A percentile compares a stretch with the other conserved stretches of the same genome.
Conservation (phyloP, 371 early-diverging fungal species). For the Lichtheimia ornata region DNA sequence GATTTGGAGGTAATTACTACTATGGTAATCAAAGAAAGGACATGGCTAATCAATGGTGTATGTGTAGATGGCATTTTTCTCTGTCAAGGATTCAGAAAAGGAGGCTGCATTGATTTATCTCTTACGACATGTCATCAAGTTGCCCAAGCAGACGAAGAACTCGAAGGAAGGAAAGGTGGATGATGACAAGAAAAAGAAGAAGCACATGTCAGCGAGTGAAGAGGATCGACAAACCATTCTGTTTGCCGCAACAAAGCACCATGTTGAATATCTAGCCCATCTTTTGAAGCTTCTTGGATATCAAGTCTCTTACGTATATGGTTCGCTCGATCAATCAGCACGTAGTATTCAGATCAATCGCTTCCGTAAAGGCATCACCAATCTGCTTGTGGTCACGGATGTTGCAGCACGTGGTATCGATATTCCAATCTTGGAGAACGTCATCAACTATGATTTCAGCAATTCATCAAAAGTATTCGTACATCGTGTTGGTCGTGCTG, state of each 20-base stretch:
- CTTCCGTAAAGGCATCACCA: constrained; percentile 80
- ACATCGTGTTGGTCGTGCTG: constrained; percentile 98
- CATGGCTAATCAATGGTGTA: neutral
- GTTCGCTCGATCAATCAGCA: constrained; percentile 92
- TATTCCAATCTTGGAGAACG: constrained; percentile 95
- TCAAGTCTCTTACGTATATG: constrained; percentile 86
- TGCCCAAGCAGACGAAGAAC: constrained; percentile 55
- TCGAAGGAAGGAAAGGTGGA: constrained; percentile 11
- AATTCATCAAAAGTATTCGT: constrained; percentile 94
- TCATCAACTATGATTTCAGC: constrained; percentile 97
- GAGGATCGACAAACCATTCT: constrained; percentile 81
- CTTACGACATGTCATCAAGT: constrained; percentile 75
- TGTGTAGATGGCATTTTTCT: constrained; percentile 82
- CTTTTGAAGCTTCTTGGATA: constrained; percentile 75
- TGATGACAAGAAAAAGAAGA: constrained; percentile 45
- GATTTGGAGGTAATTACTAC: constrained; percentile 74
- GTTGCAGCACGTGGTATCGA: constrained; percentile 99
- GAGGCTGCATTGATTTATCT: constrained; percentile 89
- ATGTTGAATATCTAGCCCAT: constrained; percentile 90
- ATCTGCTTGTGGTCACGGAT: constrained; percentile 96
- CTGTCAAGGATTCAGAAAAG: constrained; percentile 80
- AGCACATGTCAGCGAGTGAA: constrained; percentile 45
- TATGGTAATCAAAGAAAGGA: neutral
- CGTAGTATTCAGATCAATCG: constrained; percentile 83
- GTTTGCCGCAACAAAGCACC: constrained; percentile 95